These are phyloP conservation scores for Daldinia bambusicola DNA, from an alignment of 495 filamentous ascomycete genomes.

Conservation along the genomic window DNA sequence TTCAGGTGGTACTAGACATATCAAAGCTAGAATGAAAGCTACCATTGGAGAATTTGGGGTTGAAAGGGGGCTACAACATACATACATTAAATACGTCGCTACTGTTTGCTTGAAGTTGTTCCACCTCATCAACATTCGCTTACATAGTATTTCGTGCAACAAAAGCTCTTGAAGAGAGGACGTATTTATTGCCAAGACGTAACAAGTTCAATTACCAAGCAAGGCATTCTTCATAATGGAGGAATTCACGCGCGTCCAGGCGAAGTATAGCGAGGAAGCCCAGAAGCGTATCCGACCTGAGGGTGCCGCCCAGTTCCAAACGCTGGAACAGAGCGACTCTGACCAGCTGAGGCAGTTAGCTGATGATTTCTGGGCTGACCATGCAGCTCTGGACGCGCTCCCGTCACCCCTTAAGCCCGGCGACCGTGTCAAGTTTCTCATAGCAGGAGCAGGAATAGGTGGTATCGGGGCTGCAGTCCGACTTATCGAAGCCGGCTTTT, in stretches of 20 bases:
- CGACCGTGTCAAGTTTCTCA: slow-evolving; percentile 55
- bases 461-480: slow-evolving; percentile 61
- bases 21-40: neutral
- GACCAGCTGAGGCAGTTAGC: slow-evolving; percentile 49
- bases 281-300: slow-evolving; percentile 59
- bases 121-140: neutral
- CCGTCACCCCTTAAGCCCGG: slow-evolving; percentile 42
- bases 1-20: neutral
- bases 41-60: no score
- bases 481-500: slow-evolving; percentile 60
- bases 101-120: neutral
- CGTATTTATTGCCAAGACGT: neutral
- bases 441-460: slow-evolving; percentile 64
- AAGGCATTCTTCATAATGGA: slow-evolving; percentile 32
- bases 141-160: neutral
- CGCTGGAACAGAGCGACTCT: slow-evolving; percentile 45
- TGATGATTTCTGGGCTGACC: slow-evolving; percentile 60
- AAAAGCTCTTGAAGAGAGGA: neutral
- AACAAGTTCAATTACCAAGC: neutral
- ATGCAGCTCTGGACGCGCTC: slow-evolving; percentile 51
- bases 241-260: slow-evolving; percentile 47
- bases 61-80: neutral
- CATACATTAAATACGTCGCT: neutral
- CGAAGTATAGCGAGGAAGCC: slow-evolving; percentile 59
- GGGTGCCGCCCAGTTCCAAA: slow-evolving; percentile 55